These are phyloP conservation scores for Exophiala sideris DNA, from an alignment of 2,329 filamentous ascomycete genomes.

Conservation along the genomic window DNA sequence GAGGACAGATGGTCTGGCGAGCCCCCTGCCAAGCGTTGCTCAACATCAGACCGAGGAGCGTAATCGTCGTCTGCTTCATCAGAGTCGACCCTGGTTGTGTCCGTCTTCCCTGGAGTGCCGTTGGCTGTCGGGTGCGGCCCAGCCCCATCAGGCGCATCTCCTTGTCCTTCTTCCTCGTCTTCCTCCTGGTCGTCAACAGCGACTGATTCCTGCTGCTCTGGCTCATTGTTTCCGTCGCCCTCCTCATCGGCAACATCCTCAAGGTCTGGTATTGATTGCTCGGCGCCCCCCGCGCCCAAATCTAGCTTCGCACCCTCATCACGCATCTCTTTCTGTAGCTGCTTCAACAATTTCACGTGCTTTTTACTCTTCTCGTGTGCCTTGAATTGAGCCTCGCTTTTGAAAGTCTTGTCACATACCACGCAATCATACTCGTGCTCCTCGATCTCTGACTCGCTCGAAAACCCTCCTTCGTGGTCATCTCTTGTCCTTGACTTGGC, in stretches of 20 bases:
- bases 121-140: neutral
- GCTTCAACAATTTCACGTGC: conserved; percentile 79
- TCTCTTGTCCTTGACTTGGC: conserved; percentile 52
- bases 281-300: conserved; percentile 3
- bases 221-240: conserved; percentile 1
- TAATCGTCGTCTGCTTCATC: conserved; percentile 39
- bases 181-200: neutral
- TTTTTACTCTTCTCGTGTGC: conserved; percentile 97
- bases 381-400: conserved; percentile 88
- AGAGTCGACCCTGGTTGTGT: conserved; percentile 11
- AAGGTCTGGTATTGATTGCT: neutral
- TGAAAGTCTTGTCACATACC: conserved; percentile 65
- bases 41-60: conserved; percentile 40
- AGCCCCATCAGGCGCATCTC: conserved; percentile 9
- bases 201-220: neutral
- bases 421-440: conserved; percentile 61
- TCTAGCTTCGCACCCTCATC: conserved; percentile 63
- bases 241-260: conserved; percentile 23
- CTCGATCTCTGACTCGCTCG: conserved; percentile 46
- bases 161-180: conserved; percentile 10
- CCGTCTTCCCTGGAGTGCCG: conserved; percentile 4
- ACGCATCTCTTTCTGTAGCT: conserved; percentile 77
- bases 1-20: conserved; percentile 13
- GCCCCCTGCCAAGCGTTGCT: conserved; percentile 35
- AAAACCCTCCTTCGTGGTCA: conserved; percentile 47